phyloP scores from a whole-genome alignment of 1,139 yeast genomes.

The Candida mesenterica region DNA sequence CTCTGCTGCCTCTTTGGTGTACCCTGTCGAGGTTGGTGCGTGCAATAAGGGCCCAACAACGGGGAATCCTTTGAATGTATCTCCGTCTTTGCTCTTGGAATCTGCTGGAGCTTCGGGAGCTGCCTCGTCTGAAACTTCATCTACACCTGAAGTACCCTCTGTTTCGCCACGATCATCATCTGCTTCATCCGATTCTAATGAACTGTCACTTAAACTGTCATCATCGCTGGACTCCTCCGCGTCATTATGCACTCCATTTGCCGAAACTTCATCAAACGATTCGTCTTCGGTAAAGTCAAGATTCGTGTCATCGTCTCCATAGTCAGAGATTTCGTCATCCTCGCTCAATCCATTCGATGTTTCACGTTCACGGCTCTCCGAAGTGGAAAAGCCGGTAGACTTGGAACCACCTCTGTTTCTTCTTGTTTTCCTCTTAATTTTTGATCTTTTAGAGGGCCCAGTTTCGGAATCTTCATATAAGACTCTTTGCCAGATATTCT shows the following conservation, averaged over 20 bases:
- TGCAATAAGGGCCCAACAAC: slow-evolving; percentile 40
- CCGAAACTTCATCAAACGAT: slow-evolving; percentile 5
- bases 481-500: slow-evolving; percentile 59
- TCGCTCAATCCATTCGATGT: neutral
- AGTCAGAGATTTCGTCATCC: neutral
- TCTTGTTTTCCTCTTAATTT: slow-evolving; percentile 5
- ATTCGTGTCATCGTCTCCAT: slow-evolving; percentile 3
- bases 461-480: slow-evolving; percentile 27
- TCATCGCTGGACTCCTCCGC: slow-evolving; percentile 9
- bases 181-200: slow-evolving; percentile 5
- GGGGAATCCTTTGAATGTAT: slow-evolving; percentile 35
- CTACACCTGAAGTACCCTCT: neutral
- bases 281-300: neutral
- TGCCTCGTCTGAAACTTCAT: neutral
- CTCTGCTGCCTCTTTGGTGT: slow-evolving; percentile 57
- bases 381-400: slow-evolving; percentile 12
- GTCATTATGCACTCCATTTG: slow-evolving; percentile 5
- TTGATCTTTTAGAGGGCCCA: slow-evolving; percentile 12
- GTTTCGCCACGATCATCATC: slow-evolving; percentile 5
- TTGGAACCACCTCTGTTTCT: slow-evolving; percentile 12
- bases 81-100: slow-evolving; percentile 6
- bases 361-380: slow-evolving; percentile 10
- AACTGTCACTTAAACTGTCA: slow-evolving; percentile 5
- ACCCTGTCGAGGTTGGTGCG: slow-evolving; percentile 37
- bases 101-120: neutral